Evolutionary conservation across 2,329 filamentous ascomycete species (phyloP), one percentile per base, ranked within the genome.

Genomic region (Xylaria sp.): DNA sequence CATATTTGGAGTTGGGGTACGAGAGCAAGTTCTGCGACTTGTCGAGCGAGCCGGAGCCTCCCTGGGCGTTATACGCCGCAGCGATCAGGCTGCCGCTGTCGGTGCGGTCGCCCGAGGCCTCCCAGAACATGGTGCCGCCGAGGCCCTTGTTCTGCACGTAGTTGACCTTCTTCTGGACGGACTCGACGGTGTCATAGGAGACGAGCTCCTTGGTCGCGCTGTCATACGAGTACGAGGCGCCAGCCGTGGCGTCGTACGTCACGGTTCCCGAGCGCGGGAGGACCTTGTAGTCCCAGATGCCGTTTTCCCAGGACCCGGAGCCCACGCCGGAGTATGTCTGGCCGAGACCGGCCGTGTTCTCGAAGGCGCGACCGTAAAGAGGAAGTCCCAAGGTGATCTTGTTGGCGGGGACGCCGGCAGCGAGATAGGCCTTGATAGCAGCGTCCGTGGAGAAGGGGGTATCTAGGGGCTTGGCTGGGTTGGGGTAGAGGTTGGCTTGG

Each of bases 61-160:
- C 71, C 61, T 71, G 71, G 23, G 70, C 56, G 33, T 63, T 67
- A 68, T 63, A 73, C 0, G 72, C 65, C 2, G 71, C 52, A n/a
- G 62, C 65, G 51, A 91, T 88, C 69, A 95, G 78, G 67, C 87
- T 91, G 2, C 83, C 82, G 11, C 76, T 76, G 17, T 83, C 86
- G 3, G 71, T 81, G 70, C 83, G 83, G 74, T 96, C 92, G 7
- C 83, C 87, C 64, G 87, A 91, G 15, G 85, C 87, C 75, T 95
- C 91, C 92, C 92, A 96, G 84, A 91, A 96, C 91, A 95, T 94
- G 31, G 85, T 87, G 23, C 92, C 92, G 3, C 88, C 91, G 0
- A 95, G 81, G 0, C 86, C 83, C 58, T 82, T 80, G 52, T 77
- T 71, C 75, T 84, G 82, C 69, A 93, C 84, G 74, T 89, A 94